A percentile compares a stretch with the other conserved stretches of the same genome.
Conservation (phyloP, 495 filamentous ascomycete species). For the Cairneyella variabilis region DNA sequence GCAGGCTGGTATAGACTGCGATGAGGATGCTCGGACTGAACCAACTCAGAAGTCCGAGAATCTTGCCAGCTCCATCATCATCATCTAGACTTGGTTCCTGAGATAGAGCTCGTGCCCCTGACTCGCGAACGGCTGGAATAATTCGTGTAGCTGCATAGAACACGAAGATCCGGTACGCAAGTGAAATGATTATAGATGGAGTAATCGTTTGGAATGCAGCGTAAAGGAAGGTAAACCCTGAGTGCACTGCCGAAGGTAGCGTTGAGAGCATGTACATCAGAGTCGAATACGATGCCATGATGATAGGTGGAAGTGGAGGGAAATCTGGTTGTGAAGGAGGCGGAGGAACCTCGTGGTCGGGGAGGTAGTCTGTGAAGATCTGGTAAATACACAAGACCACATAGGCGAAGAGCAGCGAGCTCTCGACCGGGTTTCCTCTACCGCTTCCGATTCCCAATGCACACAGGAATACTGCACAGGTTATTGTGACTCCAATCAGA, state of each 20-base stretch:
- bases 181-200: slow-evolving; percentile 88
- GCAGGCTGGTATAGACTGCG: slow-evolving; percentile 91
- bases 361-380: slow-evolving; percentile 97
- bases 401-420: slow-evolving; percentile 93
- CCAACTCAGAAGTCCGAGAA: slow-evolving; percentile 80
- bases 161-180: slow-evolving; percentile 88
- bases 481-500: slow-evolving; percentile 86
- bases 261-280: slow-evolving; percentile 77
- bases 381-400: slow-evolving; percentile 97
- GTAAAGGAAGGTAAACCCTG: slow-evolving; percentile 79
- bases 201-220: slow-evolving; percentile 91
- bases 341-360: slow-evolving; percentile 48
- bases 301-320: slow-evolving; percentile 88
- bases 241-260: slow-evolving; percentile 78
- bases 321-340: slow-evolving; percentile 69
- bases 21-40: slow-evolving; percentile 91
- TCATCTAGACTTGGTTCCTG: slow-evolving; percentile 84
- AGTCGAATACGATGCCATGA: slow-evolving; percentile 98
- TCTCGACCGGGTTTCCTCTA: slow-evolving; percentile 92
- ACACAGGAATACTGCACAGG: slow-evolving; percentile 85
- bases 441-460: slow-evolving; percentile 94
- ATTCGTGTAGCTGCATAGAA: slow-evolving; percentile 95
- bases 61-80: slow-evolving; percentile 70
- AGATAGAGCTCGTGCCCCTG: slow-evolving; percentile 74
- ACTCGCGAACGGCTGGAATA: slow-evolving; percentile 86